Evolutionary conservation across 2,329 filamentous ascomycete species (phyloP).

Genomic region (Ophidiomyces ophidiicola): DNA sequence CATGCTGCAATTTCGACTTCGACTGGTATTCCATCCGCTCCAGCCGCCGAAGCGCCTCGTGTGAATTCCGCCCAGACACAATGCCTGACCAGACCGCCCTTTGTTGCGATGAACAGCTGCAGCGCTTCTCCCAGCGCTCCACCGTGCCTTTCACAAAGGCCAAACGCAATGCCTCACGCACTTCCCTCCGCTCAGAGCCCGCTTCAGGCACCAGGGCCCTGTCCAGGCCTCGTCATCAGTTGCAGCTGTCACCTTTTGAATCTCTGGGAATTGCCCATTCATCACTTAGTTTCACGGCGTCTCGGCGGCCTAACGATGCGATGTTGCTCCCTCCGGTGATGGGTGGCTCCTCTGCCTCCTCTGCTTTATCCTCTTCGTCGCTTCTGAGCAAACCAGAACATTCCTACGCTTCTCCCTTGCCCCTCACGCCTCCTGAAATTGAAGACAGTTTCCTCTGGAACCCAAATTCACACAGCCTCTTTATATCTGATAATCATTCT

Average conservation of each 20-base stretch:
- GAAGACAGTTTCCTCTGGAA: slow-evolving; percentile 31
- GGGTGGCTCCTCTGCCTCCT: background rate
- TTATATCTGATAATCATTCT: slow-evolving; percentile 22
- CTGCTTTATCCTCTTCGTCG: slow-evolving; percentile 24
- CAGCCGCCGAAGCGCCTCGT: slow-evolving; percentile 11
- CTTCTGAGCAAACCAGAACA: slow-evolving; percentile 7
- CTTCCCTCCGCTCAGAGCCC: slow-evolving; percentile 19
- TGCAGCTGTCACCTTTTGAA: slow-evolving; percentile 45
- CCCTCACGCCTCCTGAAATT: slow-evolving; percentile 34
- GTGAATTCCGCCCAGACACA: slow-evolving; percentile 5
- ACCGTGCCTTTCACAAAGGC: slow-evolving; percentile 6
- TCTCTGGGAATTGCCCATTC: slow-evolving; percentile 40
- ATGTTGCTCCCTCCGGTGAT: slow-evolving; percentile 1
- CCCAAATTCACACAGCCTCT: slow-evolving; percentile 17
- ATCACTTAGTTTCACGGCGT: slow-evolving; percentile 11
- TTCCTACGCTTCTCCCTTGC: slow-evolving; percentile 27
- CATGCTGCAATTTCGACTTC: slow-evolving; percentile 1
- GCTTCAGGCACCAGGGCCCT: slow-evolving; percentile 28
- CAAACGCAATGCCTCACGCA: slow-evolving; percentile 12
- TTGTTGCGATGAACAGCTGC: slow-evolving; percentile 7
- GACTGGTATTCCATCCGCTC: background rate
- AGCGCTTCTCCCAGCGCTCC: slow-evolving; percentile 1
- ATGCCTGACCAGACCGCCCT: slow-evolving; percentile 8
- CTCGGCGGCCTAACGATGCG: slow-evolving; percentile 1
- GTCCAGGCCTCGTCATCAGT: slow-evolving; percentile 25